Evolutionary conservation across 306 rosid genomes (phyloP), one percentile per base, ranked within the genome.

Genomic region (Begonia peltatifolia): DNA sequence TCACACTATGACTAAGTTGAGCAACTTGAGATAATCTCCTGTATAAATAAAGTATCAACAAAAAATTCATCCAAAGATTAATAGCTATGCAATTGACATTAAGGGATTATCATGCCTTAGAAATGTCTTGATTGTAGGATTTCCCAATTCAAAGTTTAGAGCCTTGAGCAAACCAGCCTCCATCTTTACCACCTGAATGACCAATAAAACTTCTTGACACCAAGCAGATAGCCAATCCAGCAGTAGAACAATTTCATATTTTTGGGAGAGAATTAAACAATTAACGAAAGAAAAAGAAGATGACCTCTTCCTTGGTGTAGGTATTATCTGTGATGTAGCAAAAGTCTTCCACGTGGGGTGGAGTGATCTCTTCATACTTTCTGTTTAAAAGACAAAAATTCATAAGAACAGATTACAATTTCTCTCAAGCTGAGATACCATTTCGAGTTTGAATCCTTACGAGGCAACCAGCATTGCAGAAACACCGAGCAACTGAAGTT

Each of bases 311-410:
- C 18, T 17, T 17, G 18, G 18, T 17, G 18, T 17, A 17, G 18
- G 18, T 17, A 17, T 17, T 17, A 17, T 17, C 18, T 17, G 18
- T 17, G 18, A 17, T 17, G 18, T 17, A 17, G 18, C 18, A 17
- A 1, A 17, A 17, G 18, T 17, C 18, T 70, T 90, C 92, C 18
- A 76, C 82, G 12, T 17, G 80, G 13, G 84, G 97, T 54, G 95
- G 87, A 47, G 71, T 85, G 47, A 85, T 85, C 79, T 85, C 95
- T 68, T 85, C 97, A 15, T 90, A 90, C 57, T 90, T 90, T 30
- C 97, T 90, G 50, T 50, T 17, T 17, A 17, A 17, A 17, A 17
- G 18, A 17, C 18, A 17, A 17, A 1, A 17, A 17, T 17, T 17
- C 18, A 17, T 17, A 17, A 17, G 18, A 17, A 17, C 18, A 0